Percentiles rank a stretch among this genome's conserved stretches.
Evolutionary conservation across 2,329 filamentous ascomycete genomes (phyloP).

Genomic region (Tolypocladium tropicale): DNA sequence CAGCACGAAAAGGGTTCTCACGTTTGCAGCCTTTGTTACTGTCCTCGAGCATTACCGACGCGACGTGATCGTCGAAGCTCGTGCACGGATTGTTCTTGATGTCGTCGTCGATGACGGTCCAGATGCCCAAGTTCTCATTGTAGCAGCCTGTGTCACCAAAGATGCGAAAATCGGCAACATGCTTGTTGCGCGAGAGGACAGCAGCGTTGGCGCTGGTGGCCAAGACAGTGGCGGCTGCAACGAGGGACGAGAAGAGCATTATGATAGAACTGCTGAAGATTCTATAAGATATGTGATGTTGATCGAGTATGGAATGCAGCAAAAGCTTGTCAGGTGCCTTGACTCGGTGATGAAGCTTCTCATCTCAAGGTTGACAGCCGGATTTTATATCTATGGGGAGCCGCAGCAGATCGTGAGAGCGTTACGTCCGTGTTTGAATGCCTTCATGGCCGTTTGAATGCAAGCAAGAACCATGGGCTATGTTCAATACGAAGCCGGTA

Average conservation of each 20-base stretch:
- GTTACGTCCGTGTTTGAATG: not conserved
- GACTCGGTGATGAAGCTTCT: not conserved
- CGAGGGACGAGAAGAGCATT: conserved; percentile 6
- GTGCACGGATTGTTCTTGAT: conserved; percentile 10
- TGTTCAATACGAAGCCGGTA: not conserved
- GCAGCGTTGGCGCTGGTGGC: conserved; percentile 6
- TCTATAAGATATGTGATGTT: not conserved
- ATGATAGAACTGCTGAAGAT: not conserved
- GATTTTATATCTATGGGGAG: not conserved
- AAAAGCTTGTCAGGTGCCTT: not conserved
- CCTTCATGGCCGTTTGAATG: not conserved
- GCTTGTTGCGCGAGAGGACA: conserved; percentile 9
- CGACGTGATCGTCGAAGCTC: conserved; percentile 5
- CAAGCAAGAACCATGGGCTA: too few species aligned
- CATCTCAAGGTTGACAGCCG: not conserved
- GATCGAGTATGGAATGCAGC: not conserved
- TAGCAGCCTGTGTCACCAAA: conserved; percentile 10
- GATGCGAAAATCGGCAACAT: conserved; percentile 15
- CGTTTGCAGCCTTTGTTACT: conserved; percentile 9
- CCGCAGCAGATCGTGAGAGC: not conserved
- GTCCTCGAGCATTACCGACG: conserved; percentile 7
- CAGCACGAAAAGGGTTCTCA: not conserved
- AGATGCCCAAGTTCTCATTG: conserved; percentile 12
- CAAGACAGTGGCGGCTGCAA: conserved; percentile 6
- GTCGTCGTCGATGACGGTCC: conserved; percentile 14